Evolutionary conservation across 805 yeast genomes (phyloP).

Genomic region (Lipomyces kockii): DNA sequence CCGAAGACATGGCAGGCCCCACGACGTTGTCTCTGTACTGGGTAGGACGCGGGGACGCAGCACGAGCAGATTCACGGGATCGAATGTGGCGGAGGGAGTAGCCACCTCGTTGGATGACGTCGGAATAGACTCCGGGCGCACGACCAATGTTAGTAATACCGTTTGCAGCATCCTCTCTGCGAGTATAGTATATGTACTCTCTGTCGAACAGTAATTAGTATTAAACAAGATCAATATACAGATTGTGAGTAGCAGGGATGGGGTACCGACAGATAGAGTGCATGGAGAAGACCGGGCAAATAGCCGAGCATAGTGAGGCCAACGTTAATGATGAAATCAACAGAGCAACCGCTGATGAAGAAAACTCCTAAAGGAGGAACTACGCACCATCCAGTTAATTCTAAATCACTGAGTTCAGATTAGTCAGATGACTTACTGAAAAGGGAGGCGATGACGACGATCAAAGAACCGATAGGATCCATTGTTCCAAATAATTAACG

Average conservation of each 20-base stretch:
- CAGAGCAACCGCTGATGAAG: constrained; percentile 48
- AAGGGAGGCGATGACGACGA: constrained; percentile 32
- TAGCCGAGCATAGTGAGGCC: constrained; percentile 64
- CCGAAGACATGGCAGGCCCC: neutral
- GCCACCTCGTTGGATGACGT: constrained; percentile 34
- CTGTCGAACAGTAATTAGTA: constrained; percentile 9
- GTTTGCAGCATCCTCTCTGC: constrained; percentile 33
- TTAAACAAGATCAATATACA: neutral
- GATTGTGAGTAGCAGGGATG: neutral
- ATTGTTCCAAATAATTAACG: neutral
- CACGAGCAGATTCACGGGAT: neutral
- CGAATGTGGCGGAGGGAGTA: neutral
- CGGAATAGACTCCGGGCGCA: constrained; percentile 37
- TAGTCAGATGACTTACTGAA: constrained; percentile 22
- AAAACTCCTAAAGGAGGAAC: constrained; percentile 35
- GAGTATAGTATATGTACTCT: constrained; percentile 32
- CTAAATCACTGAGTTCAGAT: neutral
- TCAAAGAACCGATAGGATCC: constrained; percentile 31
- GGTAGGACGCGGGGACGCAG: neutral
- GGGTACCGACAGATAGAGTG: constrained; percentile 32
- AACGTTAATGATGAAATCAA: constrained; percentile 58
- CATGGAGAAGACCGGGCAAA: constrained; percentile 56
- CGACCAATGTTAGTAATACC: constrained; percentile 30
- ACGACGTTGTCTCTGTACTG: neutral
- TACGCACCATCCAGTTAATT: neutral